Evolutionary conservation across 2,329 filamentous ascomycete genomes (phyloP).

Genomic region (Sporothrix pallida): DNA sequence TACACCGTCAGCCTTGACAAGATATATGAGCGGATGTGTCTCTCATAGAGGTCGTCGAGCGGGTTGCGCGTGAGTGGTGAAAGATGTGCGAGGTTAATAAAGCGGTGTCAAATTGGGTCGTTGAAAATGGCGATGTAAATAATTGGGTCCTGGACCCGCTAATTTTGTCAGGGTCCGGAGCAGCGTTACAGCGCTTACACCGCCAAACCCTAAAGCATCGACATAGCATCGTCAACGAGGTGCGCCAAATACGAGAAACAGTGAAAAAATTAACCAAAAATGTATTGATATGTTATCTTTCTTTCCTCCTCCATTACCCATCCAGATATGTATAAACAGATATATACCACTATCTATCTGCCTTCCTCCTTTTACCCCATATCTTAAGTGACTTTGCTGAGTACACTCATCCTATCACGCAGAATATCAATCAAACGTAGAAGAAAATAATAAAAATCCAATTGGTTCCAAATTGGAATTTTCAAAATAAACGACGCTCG

Average conservation of each 20-base stretch:
- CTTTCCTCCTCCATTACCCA: neutral
- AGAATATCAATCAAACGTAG: neutral
- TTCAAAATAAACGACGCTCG: neutral
- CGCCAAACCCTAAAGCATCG: neutral
- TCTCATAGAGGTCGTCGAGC: neutral
- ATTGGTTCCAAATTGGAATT: slow-evolving; percentile 20
- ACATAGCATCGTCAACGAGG: neutral
- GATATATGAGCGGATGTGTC: too few relatives aligned
- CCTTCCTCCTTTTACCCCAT: slow-evolving; percentile 22
- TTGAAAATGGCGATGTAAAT: neutral
- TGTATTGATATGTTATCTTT: neutral
- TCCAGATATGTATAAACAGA: slow-evolving; percentile 6
- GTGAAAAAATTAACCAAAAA: neutral
- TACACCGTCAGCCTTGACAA: too few relatives aligned
- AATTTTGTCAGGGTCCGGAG: neutral
- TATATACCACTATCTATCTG: neutral
- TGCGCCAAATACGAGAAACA: neutral
- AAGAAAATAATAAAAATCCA: neutral
- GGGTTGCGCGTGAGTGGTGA: neutral
- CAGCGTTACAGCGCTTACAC: neutral
- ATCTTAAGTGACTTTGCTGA: neutral
- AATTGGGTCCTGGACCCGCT: neutral
- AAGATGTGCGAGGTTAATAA: neutral
- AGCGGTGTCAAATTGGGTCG: neutral
- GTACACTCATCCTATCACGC: neutral